Percentiles rank a stretch among this genome's conserved stretches.
These are phyloP conservation scores for Chlamydomonas eustigma DNA, from an alignment of 139 green algal species.

Conservation along the genomic window DNA sequence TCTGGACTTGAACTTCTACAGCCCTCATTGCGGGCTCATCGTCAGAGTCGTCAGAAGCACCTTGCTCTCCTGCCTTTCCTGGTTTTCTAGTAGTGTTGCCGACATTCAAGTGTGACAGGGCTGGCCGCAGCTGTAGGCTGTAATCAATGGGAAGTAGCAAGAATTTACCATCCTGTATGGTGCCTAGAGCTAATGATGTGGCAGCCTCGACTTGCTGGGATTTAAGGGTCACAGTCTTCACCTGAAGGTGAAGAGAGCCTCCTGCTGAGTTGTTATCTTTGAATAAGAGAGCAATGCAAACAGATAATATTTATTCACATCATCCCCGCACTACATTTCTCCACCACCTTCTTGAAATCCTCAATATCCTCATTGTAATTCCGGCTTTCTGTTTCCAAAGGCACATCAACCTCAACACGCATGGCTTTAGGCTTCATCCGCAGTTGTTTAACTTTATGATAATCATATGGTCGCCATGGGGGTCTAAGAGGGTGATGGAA, in stretches of 20 bases:
- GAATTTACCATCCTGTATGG: conserved; percentile 56
- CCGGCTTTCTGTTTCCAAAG: conserved; percentile 47
- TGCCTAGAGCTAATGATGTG: conserved; percentile 49
- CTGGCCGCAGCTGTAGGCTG: conserved; percentile 74
- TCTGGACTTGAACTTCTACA: conserved; percentile 57
- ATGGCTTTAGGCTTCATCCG: conserved; percentile 61
- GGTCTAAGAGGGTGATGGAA: conserved; percentile 79
- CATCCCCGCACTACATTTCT: neutral
- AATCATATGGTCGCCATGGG: conserved; percentile 69
- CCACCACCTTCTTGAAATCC: conserved; percentile 20
- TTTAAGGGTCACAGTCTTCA: conserved; percentile 47
- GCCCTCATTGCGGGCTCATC: conserved; percentile 19
- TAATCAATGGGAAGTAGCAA: conserved; percentile 76
- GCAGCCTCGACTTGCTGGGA: conserved; percentile 43
- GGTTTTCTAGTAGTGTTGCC: conserved; percentile 13
- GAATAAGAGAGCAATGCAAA: too few species aligned
- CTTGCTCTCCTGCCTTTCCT: neutral
- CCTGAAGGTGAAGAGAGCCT: too few species aligned
- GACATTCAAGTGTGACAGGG: conserved; percentile 62
- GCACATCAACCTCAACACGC: conserved; percentile 56
- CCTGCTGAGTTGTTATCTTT: neutral
- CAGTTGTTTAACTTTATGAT: conserved; percentile 41
- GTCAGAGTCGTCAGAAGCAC: conserved; percentile 1
- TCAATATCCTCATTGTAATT: conserved; percentile 62
- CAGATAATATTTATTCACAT: too few species aligned